phyloP scores from a whole-genome alignment of 2,329 filamentous ascomycete genomes.

The Alternaria sp. region DNA sequence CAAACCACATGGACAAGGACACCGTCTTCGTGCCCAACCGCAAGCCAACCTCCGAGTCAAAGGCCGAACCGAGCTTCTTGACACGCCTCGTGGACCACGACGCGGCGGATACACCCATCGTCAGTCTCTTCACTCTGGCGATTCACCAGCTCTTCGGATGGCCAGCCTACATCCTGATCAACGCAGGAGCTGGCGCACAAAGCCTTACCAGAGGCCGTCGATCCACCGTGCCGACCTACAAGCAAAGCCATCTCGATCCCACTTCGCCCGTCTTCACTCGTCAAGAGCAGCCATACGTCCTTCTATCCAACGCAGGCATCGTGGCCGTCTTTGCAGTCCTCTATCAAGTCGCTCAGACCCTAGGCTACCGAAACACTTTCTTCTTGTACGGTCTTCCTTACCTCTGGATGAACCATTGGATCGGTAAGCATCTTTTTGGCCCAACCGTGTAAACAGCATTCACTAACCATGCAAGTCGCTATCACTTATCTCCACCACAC shows the following conservation, averaged over 20 bases:
- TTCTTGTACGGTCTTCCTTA: conserved; percentile 70
- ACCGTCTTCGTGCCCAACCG: conserved; percentile 47
- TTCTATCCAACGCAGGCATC: conserved; percentile 23
- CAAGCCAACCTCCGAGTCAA: conserved; percentile 13
- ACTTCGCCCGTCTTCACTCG: conserved; percentile 23
- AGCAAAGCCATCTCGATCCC: conserved; percentile 31
- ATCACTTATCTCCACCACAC: conserved; percentile 80
- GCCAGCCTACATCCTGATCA: conserved; percentile 68
- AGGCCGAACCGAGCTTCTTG: conserved; percentile 8
- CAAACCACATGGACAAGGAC: conserved; percentile 14
- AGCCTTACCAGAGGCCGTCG: conserved; percentile 22
- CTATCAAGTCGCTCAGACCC: not conserved
- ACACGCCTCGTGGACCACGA: conserved; percentile 44
- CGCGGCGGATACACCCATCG: conserved; percentile 65
- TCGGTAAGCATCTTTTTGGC: conserved; percentile 40
- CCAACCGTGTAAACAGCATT: not conserved
- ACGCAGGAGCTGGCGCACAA: conserved; percentile 45
- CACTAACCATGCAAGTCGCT: conserved; percentile 55
- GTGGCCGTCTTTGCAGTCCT: not conserved
- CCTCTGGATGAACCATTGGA: conserved; percentile 74
- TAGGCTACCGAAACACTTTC: conserved; percentile 46
- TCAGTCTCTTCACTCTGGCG: conserved; percentile 52
- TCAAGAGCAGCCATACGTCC: conserved; percentile 24
- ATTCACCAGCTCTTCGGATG: conserved; percentile 69
- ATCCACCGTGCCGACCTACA: conserved; percentile 12